Percentiles rank a stretch among this genome's conserved stretches.
Conservation (phyloP, 1,284 basidiomycete genomes). For the Ceratobasidium sp. region DNA sequence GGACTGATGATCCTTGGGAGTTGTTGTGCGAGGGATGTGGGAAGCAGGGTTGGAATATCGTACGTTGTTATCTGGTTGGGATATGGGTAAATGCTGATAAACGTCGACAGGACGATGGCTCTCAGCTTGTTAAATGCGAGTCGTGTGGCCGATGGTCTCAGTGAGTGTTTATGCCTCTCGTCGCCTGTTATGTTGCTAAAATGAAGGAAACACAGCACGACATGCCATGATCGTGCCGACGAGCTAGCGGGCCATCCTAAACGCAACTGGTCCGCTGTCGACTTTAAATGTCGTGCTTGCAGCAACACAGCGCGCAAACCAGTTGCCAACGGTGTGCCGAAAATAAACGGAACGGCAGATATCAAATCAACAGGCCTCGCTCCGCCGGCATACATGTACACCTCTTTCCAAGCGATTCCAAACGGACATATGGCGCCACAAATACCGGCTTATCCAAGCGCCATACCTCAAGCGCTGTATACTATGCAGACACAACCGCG, state of each 20-base stretch:
- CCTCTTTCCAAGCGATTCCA: conserved; percentile 15
- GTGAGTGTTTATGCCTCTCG: conserved; percentile 33
- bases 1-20: conserved; percentile 74
- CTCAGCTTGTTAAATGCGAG: conserved; percentile 81
- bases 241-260: conserved; percentile 64
- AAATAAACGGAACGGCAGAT: conserved; percentile 3
- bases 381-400: conserved; percentile 13
- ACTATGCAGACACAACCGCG: background rate
- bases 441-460: background rate
- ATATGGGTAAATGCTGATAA: conserved; percentile 39
- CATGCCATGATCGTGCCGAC: conserved; percentile 77
- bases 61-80: conserved; percentile 53
- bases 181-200: background rate
- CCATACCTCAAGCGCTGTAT: background rate
- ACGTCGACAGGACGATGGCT: conserved; percentile 70
- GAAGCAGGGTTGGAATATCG: conserved; percentile 73
- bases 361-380: background rate
- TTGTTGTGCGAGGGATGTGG: conserved; percentile 86
- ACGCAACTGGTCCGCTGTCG: conserved; percentile 76
- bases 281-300: conserved; percentile 58
- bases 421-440: conserved; percentile 8
- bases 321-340: background rate
- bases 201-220: conserved; percentile 54
- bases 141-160: conserved; percentile 85
- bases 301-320: conserved; percentile 32